phyloP scores from a whole-genome alignment of 2,329 filamentous ascomycete genomes.

The Massarina eburnea region DNA sequence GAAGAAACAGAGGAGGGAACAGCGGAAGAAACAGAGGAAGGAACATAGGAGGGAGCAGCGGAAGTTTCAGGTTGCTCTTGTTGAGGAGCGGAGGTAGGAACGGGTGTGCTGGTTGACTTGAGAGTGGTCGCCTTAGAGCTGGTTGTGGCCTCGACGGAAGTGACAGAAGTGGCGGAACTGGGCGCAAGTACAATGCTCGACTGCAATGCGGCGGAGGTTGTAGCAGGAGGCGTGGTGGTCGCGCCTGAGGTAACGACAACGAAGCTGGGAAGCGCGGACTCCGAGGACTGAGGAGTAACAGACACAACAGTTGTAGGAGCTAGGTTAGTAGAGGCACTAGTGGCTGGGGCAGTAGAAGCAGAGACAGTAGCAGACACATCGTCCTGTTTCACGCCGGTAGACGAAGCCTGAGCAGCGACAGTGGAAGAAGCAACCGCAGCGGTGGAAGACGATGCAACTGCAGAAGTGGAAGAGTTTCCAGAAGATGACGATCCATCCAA shows the following conservation, averaged over 20 bases:
- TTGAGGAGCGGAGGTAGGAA: not conserved
- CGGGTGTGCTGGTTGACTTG: not conserved
- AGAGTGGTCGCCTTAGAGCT: not conserved
- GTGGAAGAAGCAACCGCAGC: constrained; percentile 10
- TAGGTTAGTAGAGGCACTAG: constrained; percentile 6
- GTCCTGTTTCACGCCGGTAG: not conserved
- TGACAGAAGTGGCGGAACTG: not conserved
- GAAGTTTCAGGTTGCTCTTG: not conserved
- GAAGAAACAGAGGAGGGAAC: too few relatives aligned
- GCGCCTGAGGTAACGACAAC: constrained; percentile 20
- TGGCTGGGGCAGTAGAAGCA: constrained; percentile 7
- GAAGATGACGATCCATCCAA: constrained; percentile 17
- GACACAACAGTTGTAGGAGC: constrained; percentile 5
- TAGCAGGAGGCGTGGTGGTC: constrained; percentile 15
- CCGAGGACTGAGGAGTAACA: constrained; percentile 4
- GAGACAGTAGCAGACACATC: constrained; percentile 2
- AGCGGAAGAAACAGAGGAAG: too few relatives aligned
- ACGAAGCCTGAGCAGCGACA: not conserved
- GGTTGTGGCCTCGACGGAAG: not conserved
- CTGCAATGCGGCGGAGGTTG: not conserved
- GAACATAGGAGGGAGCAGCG: not conserved
- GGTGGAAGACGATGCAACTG: constrained; percentile 5
- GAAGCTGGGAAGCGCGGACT: constrained; percentile 15
- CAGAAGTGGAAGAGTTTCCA: constrained; percentile 6
- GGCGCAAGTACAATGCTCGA: not conserved